These are phyloP conservation scores for Fistulinella cinereoalba DNA, from an alignment of 1,284 basidiomycete species.

Conservation along the genomic window DNA sequence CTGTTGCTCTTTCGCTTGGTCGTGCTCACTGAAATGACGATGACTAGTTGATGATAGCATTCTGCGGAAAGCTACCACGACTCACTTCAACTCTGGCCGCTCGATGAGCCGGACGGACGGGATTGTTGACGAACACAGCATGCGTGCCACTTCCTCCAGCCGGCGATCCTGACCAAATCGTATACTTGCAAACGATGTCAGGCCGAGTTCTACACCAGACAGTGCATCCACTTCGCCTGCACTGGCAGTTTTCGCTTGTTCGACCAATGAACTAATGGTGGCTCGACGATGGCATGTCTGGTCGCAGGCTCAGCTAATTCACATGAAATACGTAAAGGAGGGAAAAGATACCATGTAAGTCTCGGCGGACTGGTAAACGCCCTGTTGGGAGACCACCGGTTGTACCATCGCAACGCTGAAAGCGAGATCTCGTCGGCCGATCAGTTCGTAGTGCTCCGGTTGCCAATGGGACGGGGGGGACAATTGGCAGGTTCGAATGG, in stretches of 20 bases:
- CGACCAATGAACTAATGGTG: slow-evolving; percentile 51
- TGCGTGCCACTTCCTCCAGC: slow-evolving; percentile 82
- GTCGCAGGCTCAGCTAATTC: slow-evolving; percentile 15
- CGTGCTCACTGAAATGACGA: slow-evolving; percentile 60
- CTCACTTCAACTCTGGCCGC: slow-evolving; percentile 70
- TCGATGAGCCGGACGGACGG: slow-evolving; percentile 68
- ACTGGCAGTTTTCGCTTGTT: slow-evolving; percentile 48
- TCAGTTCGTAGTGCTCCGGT: slow-evolving; percentile 65
- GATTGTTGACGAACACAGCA: slow-evolving; percentile 76
- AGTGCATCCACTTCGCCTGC: slow-evolving; percentile 53
- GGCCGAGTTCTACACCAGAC: slow-evolving; percentile 67
- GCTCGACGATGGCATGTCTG: slow-evolving; percentile 41
- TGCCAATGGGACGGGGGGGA: slow-evolving; percentile 75
- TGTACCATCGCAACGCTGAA: slow-evolving; percentile 34
- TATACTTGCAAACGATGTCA: slow-evolving; percentile 74
- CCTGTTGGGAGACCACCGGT: slow-evolving; percentile 29
- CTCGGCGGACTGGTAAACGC: slow-evolving; percentile 32
- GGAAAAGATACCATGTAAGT: slow-evolving; percentile 45
- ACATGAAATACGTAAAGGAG: neutral
- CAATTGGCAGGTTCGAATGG: slow-evolving; percentile 76
- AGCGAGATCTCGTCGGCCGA: slow-evolving; percentile 81
- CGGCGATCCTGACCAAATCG: slow-evolving; percentile 85
- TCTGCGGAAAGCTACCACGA: neutral
- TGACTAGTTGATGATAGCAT: neutral
- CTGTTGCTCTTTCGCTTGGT: slow-evolving; percentile 79